Evolutionary conservation across 495 filamentous ascomycete species (phyloP).

Genomic region (Penicillium antarcticum): DNA sequence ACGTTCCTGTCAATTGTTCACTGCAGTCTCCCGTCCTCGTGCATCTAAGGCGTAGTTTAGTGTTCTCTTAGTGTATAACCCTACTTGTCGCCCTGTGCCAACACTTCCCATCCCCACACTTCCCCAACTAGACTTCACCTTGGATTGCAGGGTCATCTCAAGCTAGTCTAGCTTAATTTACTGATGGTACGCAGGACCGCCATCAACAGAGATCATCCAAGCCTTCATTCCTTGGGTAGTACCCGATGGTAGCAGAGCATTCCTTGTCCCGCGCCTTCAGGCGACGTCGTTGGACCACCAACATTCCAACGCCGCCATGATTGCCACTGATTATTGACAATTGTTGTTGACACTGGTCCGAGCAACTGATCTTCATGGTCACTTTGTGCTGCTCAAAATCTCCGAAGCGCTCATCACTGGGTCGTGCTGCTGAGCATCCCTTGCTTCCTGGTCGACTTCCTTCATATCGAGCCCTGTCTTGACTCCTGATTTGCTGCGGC

Average conservation of each 20-base stretch:
- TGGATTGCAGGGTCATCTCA: slow-evolving; percentile 17
- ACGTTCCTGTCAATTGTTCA: slow-evolving; percentile 39
- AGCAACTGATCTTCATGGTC: slow-evolving; percentile 17
- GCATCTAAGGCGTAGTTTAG: slow-evolving; percentile 19
- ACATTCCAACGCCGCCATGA: slow-evolving; percentile 38
- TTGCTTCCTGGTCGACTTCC: slow-evolving; percentile 35
- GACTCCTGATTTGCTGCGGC: slow-evolving; percentile 44
- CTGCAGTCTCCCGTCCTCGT: slow-evolving; percentile 29
- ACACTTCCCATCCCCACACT: slow-evolving; percentile 11
- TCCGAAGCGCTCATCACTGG: slow-evolving; percentile 41
- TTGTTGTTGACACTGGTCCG: slow-evolving; percentile 22
- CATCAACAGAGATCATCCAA: slow-evolving; percentile 13
- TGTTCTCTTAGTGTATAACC: slow-evolving; percentile 16
- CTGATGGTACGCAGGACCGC: slow-evolving; percentile 1
- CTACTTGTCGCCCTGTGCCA: slow-evolving; percentile 12
- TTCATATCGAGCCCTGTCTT: slow-evolving; percentile 35
- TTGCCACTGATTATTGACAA: slow-evolving; percentile 23
- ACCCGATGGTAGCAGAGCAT: slow-evolving; percentile 21
- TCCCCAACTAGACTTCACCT: slow-evolving; percentile 7
- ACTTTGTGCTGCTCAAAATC: slow-evolving; percentile 37
- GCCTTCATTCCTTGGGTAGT: slow-evolving; percentile 36
- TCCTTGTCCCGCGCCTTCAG: slow-evolving; percentile 20
- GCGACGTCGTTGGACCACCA: slow-evolving; percentile 22
- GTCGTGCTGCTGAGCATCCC: slow-evolving; percentile 38
- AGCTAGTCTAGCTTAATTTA: slow-evolving; percentile 11